Evolutionary conservation across 1,284 basidiomycete genomes (phyloP), one percentile per base, ranked within the genome.

Genomic region (Pholiota adiposa): DNA sequence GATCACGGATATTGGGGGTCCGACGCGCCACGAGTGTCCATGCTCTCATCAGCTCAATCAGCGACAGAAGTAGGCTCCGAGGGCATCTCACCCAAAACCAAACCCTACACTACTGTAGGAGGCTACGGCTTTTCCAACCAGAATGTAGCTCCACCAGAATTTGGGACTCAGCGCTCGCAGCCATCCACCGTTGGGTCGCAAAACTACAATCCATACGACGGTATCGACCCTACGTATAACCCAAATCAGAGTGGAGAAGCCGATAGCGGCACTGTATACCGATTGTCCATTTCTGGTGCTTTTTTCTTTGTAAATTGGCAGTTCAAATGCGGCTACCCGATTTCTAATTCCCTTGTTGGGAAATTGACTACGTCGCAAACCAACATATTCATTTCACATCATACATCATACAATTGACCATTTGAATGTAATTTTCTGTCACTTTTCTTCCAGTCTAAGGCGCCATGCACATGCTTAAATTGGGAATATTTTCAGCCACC

Each of bases 1-100:
- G 11, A 11, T 19, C 43, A 16, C 1, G 41, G 53, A 18, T 31
- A 34, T 18, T 55, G 53, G 38, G 43, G 29, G 14, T 43, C 27
- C 27, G 53, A 21, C 8, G n/a, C 53, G 18, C 29, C 16, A 25
- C 29, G 43, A n/a, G 21, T 21, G 34, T 55, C 53, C 11, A 21
- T 46, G 2, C 41, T 55, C 21, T 55, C 53, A 8, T 46, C 41
- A n/a, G 53, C 41, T n/a, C 29, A 55, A 23, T 55, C 53, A 11
- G 43, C 53, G 29, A 55, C 53, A 29, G 29, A 55, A 31, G 53
- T 55, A 5, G 53, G 53, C 7, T 55, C 53, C 19, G 53, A 55
- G 16, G 41, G 16, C 3, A 38, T n/a, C 0, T 23, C 44, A 19
- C 12, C 41, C 9, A 55, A 55, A 40, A 33, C 53, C 2, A 55